Evolutionary conservation across 2,329 filamentous ascomycete genomes (phyloP).

Genomic region (Fusarium bulbicola): DNA sequence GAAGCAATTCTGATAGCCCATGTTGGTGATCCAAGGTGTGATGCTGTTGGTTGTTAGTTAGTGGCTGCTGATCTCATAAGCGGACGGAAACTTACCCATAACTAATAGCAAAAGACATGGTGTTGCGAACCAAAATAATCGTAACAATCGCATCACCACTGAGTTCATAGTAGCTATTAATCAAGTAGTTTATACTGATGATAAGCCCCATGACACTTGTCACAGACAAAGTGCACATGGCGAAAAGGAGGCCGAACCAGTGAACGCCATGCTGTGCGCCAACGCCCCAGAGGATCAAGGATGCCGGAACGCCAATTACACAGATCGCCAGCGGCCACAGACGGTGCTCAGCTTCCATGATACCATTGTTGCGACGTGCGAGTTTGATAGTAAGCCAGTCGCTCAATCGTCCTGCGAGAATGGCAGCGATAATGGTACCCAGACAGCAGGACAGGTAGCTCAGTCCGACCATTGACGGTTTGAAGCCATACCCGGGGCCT

Average conservation of each 20-base stretch:
- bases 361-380: constrained; percentile 52
- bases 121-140: constrained; percentile 52
- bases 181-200: constrained; percentile 51
- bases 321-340: constrained; percentile 51
- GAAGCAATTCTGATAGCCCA: constrained; percentile 55
- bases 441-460: constrained; percentile 50
- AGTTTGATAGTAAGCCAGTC: constrained; percentile 51
- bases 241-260: constrained; percentile 54
- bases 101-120: constrained; percentile 49
- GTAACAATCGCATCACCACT: constrained; percentile 52
- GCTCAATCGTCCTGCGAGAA: constrained; percentile 47
- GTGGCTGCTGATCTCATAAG: not conserved
- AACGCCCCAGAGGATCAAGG: constrained; percentile 47
- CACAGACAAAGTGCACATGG: constrained; percentile 50
- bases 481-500: constrained; percentile 50
- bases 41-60: constrained; percentile 49
- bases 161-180: constrained; percentile 54
- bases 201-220: constrained; percentile 49
- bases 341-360: constrained; percentile 54
- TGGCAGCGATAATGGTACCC: constrained; percentile 45
- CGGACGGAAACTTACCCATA: constrained; percentile 37
- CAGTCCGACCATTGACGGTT: constrained; percentile 51
- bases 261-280: constrained; percentile 50
- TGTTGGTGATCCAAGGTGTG: constrained; percentile 54
- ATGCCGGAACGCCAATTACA: constrained; percentile 42